Percentiles rank a stretch among this genome's conserved stretches.
These are phyloP conservation scores for Lycium barbarum DNA, from an alignment of 257 asterid genomes.

Conservation along the genomic window DNA sequence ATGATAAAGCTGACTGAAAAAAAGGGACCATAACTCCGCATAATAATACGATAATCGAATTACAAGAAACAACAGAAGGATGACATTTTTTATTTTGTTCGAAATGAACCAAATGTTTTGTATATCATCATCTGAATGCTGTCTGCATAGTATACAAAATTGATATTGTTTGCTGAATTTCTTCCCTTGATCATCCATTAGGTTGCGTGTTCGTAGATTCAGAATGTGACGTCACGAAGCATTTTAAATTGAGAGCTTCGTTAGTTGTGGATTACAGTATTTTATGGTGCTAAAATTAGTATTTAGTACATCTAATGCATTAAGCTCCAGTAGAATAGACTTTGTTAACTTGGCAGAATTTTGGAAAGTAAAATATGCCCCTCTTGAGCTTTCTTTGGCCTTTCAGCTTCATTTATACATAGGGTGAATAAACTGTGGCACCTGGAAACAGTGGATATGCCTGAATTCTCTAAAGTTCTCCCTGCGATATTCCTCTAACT, in stretches of 20 bases:
- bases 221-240: neutral
- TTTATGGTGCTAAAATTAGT: neutral
- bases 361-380: neutral
- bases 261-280: neutral
- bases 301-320: neutral
- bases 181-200: neutral
- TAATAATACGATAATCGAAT: neutral
- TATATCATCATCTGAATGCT: slow-evolving; percentile 10
- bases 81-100: neutral
- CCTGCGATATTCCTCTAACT: slow-evolving; percentile 10
- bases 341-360: neutral
- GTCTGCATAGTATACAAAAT: neutral
- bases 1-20: no score
- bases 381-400: neutral
- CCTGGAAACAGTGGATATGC: neutral
- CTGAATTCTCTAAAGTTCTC: neutral
- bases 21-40: no score
- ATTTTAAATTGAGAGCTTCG: neutral
- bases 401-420: neutral
- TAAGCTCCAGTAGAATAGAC: neutral
- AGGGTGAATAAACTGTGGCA: neutral
- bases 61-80: no score
- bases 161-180: neutral
- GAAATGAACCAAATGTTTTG: neutral
- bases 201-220: neutral